A percentile compares a stretch with the other conserved stretches of the same genome.
phyloP scores from a whole-genome alignment of 2,329 filamentous ascomycete species.

The Emergomyces pasteurianus region DNA sequence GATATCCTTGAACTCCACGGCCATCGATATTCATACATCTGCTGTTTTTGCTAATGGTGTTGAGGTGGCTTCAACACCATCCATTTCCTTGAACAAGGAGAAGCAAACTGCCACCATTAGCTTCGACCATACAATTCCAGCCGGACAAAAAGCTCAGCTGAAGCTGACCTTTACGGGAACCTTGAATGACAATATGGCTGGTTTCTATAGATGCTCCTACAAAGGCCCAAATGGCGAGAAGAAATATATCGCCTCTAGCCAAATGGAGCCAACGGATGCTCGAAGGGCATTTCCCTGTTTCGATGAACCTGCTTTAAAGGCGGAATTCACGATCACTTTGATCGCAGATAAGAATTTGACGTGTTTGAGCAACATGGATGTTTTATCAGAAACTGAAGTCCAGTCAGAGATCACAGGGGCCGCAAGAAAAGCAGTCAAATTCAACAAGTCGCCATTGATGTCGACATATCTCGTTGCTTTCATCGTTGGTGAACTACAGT shows the following conservation, averaged over 20 bases:
- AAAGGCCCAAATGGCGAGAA: conserved; percentile 68
- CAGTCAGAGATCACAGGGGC: conserved; percentile 49
- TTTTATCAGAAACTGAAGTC: conserved; percentile 64
- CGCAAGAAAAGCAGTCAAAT: conserved; percentile 75
- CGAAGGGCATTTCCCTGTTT: conserved; percentile 91
- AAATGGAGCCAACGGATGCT: conserved; percentile 95
- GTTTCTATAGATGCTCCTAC: conserved; percentile 93
- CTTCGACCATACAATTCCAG: conserved; percentile 60
- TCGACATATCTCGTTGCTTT: conserved; percentile 93
- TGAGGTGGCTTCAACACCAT: conserved; percentile 49
- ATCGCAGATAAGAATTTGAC: conserved; percentile 83
- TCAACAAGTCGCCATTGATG: conserved; percentile 87
- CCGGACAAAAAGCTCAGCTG: conserved; percentile 65
- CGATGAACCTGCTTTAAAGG: conserved; percentile 89
- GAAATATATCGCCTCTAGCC: conserved; percentile 75
- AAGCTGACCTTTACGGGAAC: conserved; percentile 66
- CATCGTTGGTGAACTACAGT: conserved; percentile 86
- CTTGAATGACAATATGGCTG: conserved; percentile 91
- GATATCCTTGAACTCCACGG: conserved; percentile 76
- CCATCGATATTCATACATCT: conserved; percentile 69
- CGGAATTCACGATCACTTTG: conserved; percentile 80
- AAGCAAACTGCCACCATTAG: conserved; percentile 71
- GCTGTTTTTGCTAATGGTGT: conserved; percentile 51
- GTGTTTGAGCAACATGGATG: conserved; percentile 95
- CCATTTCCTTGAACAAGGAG: conserved; percentile 62